These are phyloP conservation scores for Globisporangium sylvaticum DNA, from an alignment of 352 stramenopile genomes.

Conservation along the genomic window DNA sequence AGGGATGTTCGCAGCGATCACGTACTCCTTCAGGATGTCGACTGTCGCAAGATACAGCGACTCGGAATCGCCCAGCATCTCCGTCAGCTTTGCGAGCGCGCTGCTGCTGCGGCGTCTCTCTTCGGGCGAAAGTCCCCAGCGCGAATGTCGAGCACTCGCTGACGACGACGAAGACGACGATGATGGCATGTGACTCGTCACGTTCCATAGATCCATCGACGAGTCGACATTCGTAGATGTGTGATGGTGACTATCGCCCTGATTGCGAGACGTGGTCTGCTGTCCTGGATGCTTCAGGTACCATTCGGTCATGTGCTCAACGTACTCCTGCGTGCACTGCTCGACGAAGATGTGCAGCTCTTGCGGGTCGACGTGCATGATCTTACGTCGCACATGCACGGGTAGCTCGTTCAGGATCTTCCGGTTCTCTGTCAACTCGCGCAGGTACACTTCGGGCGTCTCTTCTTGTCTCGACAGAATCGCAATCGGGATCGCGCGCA, in stretches of 20 bases:
- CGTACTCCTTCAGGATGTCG: constrained; percentile 76
- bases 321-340: constrained; percentile 70
- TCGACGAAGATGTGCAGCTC: constrained; percentile 75
- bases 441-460: constrained; percentile 73
- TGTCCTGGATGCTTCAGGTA: constrained; percentile 47
- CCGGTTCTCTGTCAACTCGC: constrained; percentile 79
- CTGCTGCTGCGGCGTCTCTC: constrained; percentile 68
- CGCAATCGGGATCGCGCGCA: constrained; percentile 78
- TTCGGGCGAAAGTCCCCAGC: constrained; percentile 33
- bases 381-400: constrained; percentile 79
- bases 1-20: constrained; percentile 65
- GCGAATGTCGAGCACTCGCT: constrained; percentile 14
- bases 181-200: constrained; percentile 64
- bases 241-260: constrained; percentile 26
- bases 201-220: constrained; percentile 53
- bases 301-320: constrained; percentile 61
- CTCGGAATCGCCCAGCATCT: constrained; percentile 83
- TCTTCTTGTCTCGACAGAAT: constrained; percentile 75
- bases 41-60: constrained; percentile 74
- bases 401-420: constrained; percentile 73
- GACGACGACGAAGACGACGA: constrained; percentile 23
- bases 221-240: constrained; percentile 13
- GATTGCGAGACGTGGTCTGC: constrained; percentile 13
- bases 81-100: constrained; percentile 55
- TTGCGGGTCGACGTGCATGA: constrained; percentile 64